phyloP scores from a whole-genome alignment of 2,329 filamentous ascomycete genomes.

The Nakataea oryzae region DNA sequence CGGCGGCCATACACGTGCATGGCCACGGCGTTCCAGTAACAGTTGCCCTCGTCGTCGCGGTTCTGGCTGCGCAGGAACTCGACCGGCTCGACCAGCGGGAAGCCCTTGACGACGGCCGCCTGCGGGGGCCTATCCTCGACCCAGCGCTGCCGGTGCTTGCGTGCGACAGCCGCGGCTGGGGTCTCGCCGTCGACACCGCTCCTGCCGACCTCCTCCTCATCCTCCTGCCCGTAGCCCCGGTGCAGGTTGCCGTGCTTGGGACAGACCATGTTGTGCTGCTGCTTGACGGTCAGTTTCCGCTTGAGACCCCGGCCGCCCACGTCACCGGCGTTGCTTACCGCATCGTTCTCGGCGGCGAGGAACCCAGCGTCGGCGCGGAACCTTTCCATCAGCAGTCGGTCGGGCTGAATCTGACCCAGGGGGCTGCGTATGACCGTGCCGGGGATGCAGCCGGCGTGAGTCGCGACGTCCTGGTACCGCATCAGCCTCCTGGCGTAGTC shows the following conservation, averaged over 20 bases:
- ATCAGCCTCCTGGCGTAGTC: background rate
- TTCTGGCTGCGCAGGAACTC: conserved; percentile 13
- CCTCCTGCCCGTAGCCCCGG: background rate
- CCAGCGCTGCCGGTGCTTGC: background rate
- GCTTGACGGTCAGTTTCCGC: background rate
- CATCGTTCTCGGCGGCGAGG: conserved; percentile 11
- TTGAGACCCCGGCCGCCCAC: background rate
- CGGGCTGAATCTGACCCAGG: background rate
- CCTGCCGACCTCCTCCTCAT: background rate
- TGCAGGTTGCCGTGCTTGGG: background rate
- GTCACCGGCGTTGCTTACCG: background rate
- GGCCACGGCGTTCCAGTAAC: conserved; percentile 19
- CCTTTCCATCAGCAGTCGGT: conserved; percentile 2
- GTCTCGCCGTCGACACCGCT: background rate
- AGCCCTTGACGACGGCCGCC: conserved; percentile 10
- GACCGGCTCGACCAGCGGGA: conserved; percentile 18
- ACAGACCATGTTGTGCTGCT: background rate
- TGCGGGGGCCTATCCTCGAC: background rate
- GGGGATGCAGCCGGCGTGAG: background rate
- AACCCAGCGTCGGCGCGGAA: conserved; percentile 21
- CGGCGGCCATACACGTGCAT: conserved; percentile 13
- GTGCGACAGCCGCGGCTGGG: background rate
- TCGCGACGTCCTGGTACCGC: background rate
- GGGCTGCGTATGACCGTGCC: background rate
- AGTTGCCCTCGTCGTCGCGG: conserved; percentile 9